Percentiles rank a stretch among this genome's conserved stretches.
Conservation (phyloP, 352 stramenopile species). For the Saprolegnia diclina region DNA sequence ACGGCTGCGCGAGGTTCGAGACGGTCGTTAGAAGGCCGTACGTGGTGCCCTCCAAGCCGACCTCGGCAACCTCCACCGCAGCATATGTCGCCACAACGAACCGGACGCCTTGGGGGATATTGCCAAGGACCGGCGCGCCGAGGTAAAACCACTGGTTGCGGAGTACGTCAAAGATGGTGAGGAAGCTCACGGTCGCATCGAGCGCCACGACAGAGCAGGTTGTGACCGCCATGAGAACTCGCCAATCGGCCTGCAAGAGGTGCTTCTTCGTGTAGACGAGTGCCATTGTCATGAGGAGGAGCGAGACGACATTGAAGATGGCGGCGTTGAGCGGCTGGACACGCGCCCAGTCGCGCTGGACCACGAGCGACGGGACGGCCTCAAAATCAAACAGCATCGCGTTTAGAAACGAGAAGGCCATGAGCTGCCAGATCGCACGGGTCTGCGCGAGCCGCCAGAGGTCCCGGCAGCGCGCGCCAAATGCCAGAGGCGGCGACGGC, state of each 20-base stretch:
- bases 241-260: constrained; percentile 51
- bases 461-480: neutral
- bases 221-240: constrained; percentile 35
- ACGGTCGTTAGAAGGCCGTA: constrained; percentile 55
- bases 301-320: constrained; percentile 44
- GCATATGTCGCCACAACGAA: constrained; percentile 45
- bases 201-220: constrained; percentile 40
- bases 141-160: constrained; percentile 51
- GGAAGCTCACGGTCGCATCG: constrained; percentile 38
- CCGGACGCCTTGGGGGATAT: constrained; percentile 30
- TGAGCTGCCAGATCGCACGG: constrained; percentile 68
- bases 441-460: constrained; percentile 41
- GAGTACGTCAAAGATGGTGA: constrained; percentile 53
- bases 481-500: neutral
- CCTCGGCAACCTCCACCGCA: constrained; percentile 50
- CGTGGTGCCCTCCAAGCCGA: constrained; percentile 47
- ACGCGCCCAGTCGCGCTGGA: constrained; percentile 56
- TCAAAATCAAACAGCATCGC: constrained; percentile 41
- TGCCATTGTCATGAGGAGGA: constrained; percentile 45
- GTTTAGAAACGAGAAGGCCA: constrained; percentile 58
- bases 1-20: constrained; percentile 30
- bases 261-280: constrained; percentile 55
- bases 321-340: constrained; percentile 48
- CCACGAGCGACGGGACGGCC: constrained; percentile 40
- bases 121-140: constrained; percentile 43